Conservation (phyloP, 2,329 filamentous ascomycete genomes). For the Tricladium varicosporioides region DNA sequence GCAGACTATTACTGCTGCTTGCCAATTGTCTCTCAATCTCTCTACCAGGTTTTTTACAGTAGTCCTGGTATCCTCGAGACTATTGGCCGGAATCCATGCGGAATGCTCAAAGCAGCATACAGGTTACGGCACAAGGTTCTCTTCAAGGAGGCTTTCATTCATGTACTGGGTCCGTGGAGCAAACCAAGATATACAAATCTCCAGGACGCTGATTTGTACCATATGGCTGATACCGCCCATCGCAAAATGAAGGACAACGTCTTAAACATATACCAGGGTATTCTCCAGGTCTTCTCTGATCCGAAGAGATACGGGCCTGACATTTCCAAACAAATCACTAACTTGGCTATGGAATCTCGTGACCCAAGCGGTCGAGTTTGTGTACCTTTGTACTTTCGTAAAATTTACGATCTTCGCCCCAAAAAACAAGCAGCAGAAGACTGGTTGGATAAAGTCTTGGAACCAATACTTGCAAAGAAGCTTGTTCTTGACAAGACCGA, state of each 20-base stretch:
- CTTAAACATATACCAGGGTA: neutral
- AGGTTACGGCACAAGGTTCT: slow-evolving; percentile 6
- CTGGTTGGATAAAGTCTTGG: neutral
- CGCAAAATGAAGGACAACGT: neutral
- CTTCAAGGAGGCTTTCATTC: slow-evolving; percentile 8
- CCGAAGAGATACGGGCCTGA: neutral
- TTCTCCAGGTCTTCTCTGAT: slow-evolving; percentile 2
- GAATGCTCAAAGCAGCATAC: neutral
- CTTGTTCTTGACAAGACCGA: slow-evolving; percentile 2
- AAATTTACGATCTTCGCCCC: neutral
- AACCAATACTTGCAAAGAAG: slow-evolving; percentile 2
- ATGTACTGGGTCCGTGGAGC: neutral
- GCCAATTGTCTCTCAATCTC: slow-evolving; percentile 6
- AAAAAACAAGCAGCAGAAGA: neutral
- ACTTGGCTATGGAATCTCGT: neutral
- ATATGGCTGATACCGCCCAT: neutral
- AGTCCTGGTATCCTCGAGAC: neutral
- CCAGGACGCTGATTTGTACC: neutral
- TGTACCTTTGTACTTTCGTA: neutral
- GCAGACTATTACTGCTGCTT: slow-evolving; percentile 10
- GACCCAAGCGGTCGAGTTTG: neutral
- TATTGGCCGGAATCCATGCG: neutral
- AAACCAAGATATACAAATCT: neutral
- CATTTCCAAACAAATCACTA: neutral
- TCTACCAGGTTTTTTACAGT: slow-evolving; percentile 1